Conservation (phyloP, 2,329 filamentous ascomycete species). For the Diplodia corticola region DNA sequence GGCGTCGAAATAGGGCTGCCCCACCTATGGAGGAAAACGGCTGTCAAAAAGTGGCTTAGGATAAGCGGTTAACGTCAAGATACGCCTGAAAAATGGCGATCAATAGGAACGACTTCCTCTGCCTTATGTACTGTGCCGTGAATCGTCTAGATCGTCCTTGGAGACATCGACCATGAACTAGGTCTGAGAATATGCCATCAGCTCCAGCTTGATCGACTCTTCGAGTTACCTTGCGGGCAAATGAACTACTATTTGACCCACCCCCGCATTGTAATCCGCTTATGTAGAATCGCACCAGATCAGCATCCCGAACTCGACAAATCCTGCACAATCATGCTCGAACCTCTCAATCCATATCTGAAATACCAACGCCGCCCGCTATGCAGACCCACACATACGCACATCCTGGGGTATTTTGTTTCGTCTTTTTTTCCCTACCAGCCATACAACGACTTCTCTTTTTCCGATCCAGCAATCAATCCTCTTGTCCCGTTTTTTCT, state of each 20-base stretch:
- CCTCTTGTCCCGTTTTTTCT: neutral
- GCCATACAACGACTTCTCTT: neutral
- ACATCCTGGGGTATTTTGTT: slow-evolving; percentile 10
- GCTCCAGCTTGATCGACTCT: neutral
- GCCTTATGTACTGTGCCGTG: neutral
- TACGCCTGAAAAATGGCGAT: slow-evolving; percentile 11
- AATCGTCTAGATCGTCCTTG: neutral
- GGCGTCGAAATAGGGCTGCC: slow-evolving; percentile 8
- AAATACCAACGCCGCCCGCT: slow-evolving; percentile 24
- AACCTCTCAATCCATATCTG: neutral
- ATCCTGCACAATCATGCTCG: neutral
- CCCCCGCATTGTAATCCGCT: neutral
- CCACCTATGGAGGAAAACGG: slow-evolving; percentile 12
- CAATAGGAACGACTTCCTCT: slow-evolving; percentile 21
- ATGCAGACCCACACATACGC: slow-evolving; percentile 17
- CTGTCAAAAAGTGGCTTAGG: slow-evolving; percentile 20
- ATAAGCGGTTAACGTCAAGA: slow-evolving; percentile 14
- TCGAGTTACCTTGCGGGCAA: too few relatives aligned
- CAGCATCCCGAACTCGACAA: neutral
- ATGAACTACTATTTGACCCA: neutral
- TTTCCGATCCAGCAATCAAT: too few relatives aligned
- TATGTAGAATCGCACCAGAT: neutral
- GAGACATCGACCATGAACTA: neutral
- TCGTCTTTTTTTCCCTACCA: neutral
- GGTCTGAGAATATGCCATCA: neutral